Conservation (phyloP, 208 protist genomes). For the Wallacemonas sp. region DNA sequence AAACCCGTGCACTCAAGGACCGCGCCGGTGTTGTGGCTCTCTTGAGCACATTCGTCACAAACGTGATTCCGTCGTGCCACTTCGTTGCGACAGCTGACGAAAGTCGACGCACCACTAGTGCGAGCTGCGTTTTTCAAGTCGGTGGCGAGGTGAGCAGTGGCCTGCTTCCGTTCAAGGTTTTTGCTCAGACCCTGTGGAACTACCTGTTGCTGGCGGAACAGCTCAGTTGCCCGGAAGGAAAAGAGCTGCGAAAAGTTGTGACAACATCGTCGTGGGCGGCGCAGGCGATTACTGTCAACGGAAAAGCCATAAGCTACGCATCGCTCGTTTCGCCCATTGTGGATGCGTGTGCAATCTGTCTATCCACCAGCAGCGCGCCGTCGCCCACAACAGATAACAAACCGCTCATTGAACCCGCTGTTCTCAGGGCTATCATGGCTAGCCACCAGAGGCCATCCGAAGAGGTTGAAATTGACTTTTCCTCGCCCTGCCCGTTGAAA, state of each 20-base stretch:
- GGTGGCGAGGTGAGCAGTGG: neutral
- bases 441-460: neutral
- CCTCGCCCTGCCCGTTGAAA: neutral
- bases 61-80: slow-evolving; percentile 24
- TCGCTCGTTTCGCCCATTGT: slow-evolving; percentile 48
- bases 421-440: slow-evolving; percentile 17
- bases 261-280: slow-evolving; percentile 56
- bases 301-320: slow-evolving; percentile 34
- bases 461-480: slow-evolving; percentile 2
- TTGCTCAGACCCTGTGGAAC: slow-evolving; percentile 56
- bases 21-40: neutral
- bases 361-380: slow-evolving; percentile 41
- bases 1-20: slow-evolving; percentile 6
- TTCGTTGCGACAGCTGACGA: slow-evolving; percentile 11
- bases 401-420: slow-evolving; percentile 50
- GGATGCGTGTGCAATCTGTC: slow-evolving; percentile 55
- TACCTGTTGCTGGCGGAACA: slow-evolving; percentile 54
- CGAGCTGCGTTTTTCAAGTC: neutral
- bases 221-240: slow-evolving; percentile 37
- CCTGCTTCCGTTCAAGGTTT: neutral
- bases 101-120: neutral
- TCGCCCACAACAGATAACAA: slow-evolving; percentile 49
- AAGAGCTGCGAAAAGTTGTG: slow-evolving; percentile 41
- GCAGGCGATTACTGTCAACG: slow-evolving; percentile 31
- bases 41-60: slow-evolving; percentile 7